phyloP scores from a whole-genome alignment of 257 asterid genomes.

The Fraxinus americana region DNA sequence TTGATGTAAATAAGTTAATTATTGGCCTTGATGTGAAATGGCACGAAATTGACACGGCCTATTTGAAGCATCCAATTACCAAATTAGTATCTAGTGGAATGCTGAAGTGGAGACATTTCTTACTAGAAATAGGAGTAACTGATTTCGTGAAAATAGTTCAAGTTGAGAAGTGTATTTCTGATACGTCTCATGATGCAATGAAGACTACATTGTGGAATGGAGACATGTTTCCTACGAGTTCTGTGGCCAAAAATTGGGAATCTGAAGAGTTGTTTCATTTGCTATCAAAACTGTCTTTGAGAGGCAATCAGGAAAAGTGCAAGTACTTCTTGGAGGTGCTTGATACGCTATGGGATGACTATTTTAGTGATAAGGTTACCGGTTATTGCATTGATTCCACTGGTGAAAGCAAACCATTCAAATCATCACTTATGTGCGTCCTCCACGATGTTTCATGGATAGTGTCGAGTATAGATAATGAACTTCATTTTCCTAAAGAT shows the following conservation, averaged over 20 bases:
- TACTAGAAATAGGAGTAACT: constrained; percentile 75
- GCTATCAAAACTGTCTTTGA: constrained; percentile 55
- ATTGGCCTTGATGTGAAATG: constrained; percentile 63
- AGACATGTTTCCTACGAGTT: constrained; percentile 36
- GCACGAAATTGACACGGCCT: constrained; percentile 67
- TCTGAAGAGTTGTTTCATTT: constrained; percentile 66
- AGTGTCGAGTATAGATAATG: constrained; percentile 52
- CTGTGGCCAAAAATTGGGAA: constrained; percentile 67
- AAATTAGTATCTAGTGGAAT: constrained; percentile 60
- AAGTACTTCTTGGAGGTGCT: constrained; percentile 76
- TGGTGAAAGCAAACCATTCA: constrained; percentile 54
- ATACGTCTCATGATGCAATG: constrained; percentile 31
- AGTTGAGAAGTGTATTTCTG: constrained; percentile 56
- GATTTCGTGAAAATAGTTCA: constrained; percentile 81
- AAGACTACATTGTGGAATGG: constrained; percentile 40
- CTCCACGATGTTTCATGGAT: constrained; percentile 70
- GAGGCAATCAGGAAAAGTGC: constrained; percentile 58
- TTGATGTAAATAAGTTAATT: constrained; percentile 60
- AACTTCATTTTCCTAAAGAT: constrained; percentile 70
- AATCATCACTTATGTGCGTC: constrained; percentile 57
- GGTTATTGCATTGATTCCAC: constrained; percentile 48
- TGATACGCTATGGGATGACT: constrained; percentile 80
- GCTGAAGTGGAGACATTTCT: constrained; percentile 78
- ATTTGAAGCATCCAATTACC: constrained; percentile 72
- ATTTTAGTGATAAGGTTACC: constrained; percentile 62